phyloP scores from a whole-genome alignment of 2,329 filamentous ascomycete species.

The Grosmannia huntii region DNA sequence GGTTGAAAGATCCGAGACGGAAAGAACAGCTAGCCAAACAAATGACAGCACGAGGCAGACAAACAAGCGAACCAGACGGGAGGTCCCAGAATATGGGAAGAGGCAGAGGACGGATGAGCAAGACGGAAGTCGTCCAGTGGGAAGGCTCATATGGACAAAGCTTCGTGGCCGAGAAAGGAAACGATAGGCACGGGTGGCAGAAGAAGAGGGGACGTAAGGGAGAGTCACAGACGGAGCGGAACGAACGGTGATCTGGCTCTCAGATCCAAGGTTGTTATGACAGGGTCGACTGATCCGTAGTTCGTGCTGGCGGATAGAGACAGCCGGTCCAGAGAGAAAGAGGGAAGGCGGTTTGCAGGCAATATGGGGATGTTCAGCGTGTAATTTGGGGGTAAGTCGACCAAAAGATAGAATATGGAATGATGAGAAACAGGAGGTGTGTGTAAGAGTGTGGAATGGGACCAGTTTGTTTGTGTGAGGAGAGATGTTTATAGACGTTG shows the following conservation, averaged over 20 bases:
- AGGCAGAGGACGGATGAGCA: neutral
- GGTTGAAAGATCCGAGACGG: neutral
- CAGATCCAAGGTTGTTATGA: neutral
- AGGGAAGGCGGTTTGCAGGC: neutral
- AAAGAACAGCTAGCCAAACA: neutral
- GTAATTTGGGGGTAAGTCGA: neutral
- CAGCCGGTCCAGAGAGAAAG: neutral
- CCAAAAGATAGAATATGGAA: too few species aligned
- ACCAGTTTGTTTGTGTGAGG: neutral
- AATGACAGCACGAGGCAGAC: neutral
- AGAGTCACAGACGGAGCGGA: neutral
- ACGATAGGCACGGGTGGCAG: neutral
- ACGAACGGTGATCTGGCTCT: neutral
- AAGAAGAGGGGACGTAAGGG: neutral
- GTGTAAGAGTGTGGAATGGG: neutral
- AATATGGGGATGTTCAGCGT: neutral
- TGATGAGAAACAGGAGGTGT: neutral
- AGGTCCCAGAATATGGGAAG: neutral
- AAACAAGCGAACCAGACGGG: neutral
- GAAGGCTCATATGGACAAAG: neutral
- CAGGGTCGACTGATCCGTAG: neutral
- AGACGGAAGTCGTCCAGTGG: neutral
- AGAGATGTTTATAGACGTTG: neutral
- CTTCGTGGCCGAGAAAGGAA: neutral
- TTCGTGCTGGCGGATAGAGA: neutral